These are phyloP conservation scores for Persicaria maculosa DNA, from an alignment of 148 eudicot genomes.

Conservation along the genomic window DNA sequence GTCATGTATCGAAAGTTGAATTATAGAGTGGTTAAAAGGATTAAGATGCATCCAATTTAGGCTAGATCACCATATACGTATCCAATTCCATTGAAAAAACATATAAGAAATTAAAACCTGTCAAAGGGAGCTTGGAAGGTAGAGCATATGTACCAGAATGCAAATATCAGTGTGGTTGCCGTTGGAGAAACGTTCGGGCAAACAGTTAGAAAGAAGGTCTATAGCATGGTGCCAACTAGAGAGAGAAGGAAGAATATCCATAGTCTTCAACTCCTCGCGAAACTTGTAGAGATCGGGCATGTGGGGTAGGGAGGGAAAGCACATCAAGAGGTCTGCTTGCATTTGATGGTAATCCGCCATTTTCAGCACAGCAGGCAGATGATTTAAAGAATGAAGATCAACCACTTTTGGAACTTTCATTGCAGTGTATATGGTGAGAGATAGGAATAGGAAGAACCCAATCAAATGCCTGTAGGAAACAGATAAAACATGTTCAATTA, in stretches of 20 bases:
- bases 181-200: constrained; percentile 66
- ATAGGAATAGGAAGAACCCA: constrained; percentile 87
- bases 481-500: no score
- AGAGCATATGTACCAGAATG: constrained; percentile 47
- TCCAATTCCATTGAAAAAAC: no score
- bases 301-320: constrained; percentile 72
- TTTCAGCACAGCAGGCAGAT: constrained; percentile 60
- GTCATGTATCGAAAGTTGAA: background rate
- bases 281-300: constrained; percentile 7
- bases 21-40: no score
- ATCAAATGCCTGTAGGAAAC: constrained; percentile 74
- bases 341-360: constrained; percentile 62
- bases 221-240: constrained; percentile 49
- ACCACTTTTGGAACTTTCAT: constrained; percentile 66
- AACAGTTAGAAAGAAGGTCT: constrained; percentile 65
- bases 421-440: constrained; percentile 81
- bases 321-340: constrained; percentile 50
- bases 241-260: constrained; percentile 38
- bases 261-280: constrained; percentile 40
- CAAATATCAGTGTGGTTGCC: constrained; percentile 60
- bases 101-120: background rate
- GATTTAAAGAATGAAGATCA: constrained; percentile 49
- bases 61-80: no score
- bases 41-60: no score
- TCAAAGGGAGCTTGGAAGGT: background rate